Evolutionary conservation across 1,139 yeast genomes (phyloP), one percentile per base, ranked within the genome.

Genomic region (Debaryomyces psychrophilus): DNA sequence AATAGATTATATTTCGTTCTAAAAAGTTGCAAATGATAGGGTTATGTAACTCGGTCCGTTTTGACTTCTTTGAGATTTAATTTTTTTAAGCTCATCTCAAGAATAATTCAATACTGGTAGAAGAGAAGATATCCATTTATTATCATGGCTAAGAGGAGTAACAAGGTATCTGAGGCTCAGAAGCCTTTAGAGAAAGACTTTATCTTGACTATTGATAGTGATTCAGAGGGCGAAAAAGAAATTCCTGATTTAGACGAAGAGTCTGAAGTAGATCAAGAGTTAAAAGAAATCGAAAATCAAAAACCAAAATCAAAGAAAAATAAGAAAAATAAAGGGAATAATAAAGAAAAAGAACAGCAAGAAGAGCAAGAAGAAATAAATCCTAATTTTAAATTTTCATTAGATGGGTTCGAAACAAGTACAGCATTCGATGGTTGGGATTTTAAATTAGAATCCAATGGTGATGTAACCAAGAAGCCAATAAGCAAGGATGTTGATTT

Each of bases 381-480:
- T 50, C 90, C 92, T 25, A 83, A 84, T 47, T 92, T 92, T 62
- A 73, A 77, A 26, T 82, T 90, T 55, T 77, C 79, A 12, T 68
- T 82, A 22, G 95, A 85, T 17, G 83, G 81, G 25, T 80, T 74
- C 34, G 83, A 77, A 27, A 63, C 75, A 1, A 59, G 71, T 2
- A 60, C 71, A 4, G 71, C 68, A 14, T 82, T 86, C 46, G 82
- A 81, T 41, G 96, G 96, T 3, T 90, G 97, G 97, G 90, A 89
- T 55, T 88, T 89, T 61, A 80, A 73, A 37, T 79, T 77, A 12
- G 80, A 75, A 44, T 71, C 67, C n/a, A 65, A 67, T 28, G 61
- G 60, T 18, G 65, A 60, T 18, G 57, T 53, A 14, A 8, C 34
- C 11, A 58, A 46, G 27, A 50, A 25, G 43, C 51, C 45, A n/a